A percentile compares a stretch with the other conserved stretches of the same genome.
These are phyloP conservation scores for Backusella liffmaniae DNA, from an alignment of 192 early-diverging fungal species.

Conservation along the genomic window DNA sequence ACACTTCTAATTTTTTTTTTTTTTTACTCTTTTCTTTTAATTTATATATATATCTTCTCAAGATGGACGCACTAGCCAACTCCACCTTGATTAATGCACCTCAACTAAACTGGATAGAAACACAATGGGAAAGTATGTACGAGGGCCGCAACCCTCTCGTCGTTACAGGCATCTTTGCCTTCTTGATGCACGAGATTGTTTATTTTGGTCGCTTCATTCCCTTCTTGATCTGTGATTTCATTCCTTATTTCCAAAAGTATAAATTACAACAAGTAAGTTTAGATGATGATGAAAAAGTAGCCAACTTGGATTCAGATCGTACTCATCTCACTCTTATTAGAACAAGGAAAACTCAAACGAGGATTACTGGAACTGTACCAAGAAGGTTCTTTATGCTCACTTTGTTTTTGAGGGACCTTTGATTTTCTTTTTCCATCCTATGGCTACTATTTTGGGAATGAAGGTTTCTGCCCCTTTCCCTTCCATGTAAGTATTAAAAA, in stretches of 20 bases:
- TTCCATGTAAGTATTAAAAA: slow-evolving; percentile 53
- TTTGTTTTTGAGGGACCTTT: slow-evolving; percentile 85
- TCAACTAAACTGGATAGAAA: slow-evolving; percentile 45
- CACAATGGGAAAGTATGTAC: slow-evolving; percentile 61
- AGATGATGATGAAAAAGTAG: background rate
- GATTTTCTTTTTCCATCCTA: slow-evolving; percentile 86
- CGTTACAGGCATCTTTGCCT: slow-evolving; percentile 73
- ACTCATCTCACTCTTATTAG: slow-evolving; percentile 28
- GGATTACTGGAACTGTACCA: slow-evolving; percentile 70
- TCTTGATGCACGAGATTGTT: slow-evolving; percentile 87
- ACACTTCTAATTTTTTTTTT: background rate
- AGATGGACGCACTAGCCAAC: background rate
- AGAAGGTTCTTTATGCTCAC: slow-evolving; percentile 72
- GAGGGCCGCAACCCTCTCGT: slow-evolving; percentile 72
- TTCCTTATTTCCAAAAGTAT: slow-evolving; percentile 85
- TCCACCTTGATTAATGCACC: background rate
- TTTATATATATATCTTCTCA: background rate
- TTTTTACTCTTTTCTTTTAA: background rate
- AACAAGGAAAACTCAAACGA: slow-evolving; percentile 60
- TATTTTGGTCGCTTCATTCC: slow-evolving; percentile 94
- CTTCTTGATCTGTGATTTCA: slow-evolving; percentile 80
- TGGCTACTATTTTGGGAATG: slow-evolving; percentile 84
- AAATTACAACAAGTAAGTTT: slow-evolving; percentile 77
- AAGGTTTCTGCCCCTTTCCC: slow-evolving; percentile 85
- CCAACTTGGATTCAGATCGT: background rate